Percentiles rank a stretch among this genome's conserved stretches.
Conservation (phyloP, 2,329 filamentous ascomycete genomes). For the Venturia pyrina region DNA sequence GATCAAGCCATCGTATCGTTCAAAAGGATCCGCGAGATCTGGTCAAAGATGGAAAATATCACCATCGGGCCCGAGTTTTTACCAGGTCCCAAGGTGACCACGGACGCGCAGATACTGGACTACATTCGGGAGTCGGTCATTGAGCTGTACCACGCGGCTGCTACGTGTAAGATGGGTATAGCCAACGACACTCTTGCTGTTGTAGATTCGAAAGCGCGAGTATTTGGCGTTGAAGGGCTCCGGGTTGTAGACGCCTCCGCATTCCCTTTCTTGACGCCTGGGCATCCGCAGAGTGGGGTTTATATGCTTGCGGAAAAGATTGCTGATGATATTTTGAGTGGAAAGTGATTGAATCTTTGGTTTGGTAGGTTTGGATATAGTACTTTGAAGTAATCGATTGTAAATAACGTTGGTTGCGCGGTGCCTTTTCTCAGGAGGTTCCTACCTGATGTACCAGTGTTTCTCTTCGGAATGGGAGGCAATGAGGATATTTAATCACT, state of each 20-base stretch:
- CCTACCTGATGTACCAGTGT: no score
- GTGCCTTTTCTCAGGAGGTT: no score
- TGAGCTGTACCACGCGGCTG: slow-evolving; percentile 17
- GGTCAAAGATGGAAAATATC: slow-evolving; percentile 18
- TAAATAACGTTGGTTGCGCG: no score
- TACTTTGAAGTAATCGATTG: no score
- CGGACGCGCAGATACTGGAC: slow-evolving; percentile 21
- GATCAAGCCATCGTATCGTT: slow-evolving; percentile 23
- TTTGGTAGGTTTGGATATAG: no score
- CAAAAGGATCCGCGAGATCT: slow-evolving; percentile 23
- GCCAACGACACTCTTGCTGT: slow-evolving; percentile 39
- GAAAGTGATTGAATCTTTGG: neutral
- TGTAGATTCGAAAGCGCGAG: slow-evolving; percentile 43
- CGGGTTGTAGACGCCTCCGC: slow-evolving; percentile 34
- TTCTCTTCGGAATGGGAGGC: no score
- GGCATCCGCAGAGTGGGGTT: slow-evolving; percentile 23
- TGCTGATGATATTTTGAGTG: slow-evolving; percentile 11
- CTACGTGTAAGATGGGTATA: slow-evolving; percentile 24
- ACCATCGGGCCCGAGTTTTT: slow-evolving; percentile 20
- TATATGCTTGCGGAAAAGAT: slow-evolving; percentile 16
- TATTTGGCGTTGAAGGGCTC: slow-evolving; percentile 42
- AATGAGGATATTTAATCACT: no score
- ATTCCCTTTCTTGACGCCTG: slow-evolving; percentile 26
- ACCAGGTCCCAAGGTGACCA: slow-evolving; percentile 19
- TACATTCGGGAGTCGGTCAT: slow-evolving; percentile 14